Evolutionary conservation across 2,329 filamentous ascomycete species (phyloP).

Genomic region (Phialophora macrospora): DNA sequence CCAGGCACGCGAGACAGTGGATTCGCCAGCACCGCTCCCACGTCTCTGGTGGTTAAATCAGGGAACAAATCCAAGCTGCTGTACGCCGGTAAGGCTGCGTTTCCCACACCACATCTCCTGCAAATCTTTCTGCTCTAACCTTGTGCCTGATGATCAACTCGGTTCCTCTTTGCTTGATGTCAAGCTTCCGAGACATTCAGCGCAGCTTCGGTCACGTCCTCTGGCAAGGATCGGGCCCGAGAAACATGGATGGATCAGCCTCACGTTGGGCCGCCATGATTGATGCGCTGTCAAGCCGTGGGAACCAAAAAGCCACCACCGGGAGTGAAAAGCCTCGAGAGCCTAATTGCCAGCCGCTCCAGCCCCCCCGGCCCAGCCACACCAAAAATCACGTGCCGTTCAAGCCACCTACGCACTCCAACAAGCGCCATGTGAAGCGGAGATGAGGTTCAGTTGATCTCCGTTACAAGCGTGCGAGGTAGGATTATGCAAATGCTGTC

Average conservation of each 20-base stretch:
- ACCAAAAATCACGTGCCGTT: neutral
- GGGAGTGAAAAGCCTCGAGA: neutral
- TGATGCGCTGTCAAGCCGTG: constrained; percentile 10
- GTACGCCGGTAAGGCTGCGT: constrained; percentile 3
- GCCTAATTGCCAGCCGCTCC: neutral
- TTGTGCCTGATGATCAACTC: constrained; percentile 14
- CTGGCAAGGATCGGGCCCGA: neutral
- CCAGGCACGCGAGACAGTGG: constrained; percentile 3
- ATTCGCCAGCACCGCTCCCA: constrained; percentile 1
- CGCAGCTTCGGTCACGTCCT: neutral
- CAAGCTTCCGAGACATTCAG: neutral
- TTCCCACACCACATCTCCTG: neutral
- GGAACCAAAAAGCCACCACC: neutral
- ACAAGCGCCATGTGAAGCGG: neutral
- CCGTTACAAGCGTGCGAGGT: neutral
- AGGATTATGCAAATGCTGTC: neutral
- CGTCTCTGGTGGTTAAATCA: constrained; percentile 1
- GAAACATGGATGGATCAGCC: neutral
- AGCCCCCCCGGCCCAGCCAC: neutral
- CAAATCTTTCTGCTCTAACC: neutral
- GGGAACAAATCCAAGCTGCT: neutral
- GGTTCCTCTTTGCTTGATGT: constrained; percentile 2
- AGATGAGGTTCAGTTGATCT: neutral
- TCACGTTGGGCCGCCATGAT: constrained; percentile 14
- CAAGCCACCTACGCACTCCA: constrained; percentile 5